These are phyloP conservation scores for Stagonosporopsis chrysanthemi DNA, from an alignment of 2,329 filamentous ascomycete species.

Conservation along the genomic window DNA sequence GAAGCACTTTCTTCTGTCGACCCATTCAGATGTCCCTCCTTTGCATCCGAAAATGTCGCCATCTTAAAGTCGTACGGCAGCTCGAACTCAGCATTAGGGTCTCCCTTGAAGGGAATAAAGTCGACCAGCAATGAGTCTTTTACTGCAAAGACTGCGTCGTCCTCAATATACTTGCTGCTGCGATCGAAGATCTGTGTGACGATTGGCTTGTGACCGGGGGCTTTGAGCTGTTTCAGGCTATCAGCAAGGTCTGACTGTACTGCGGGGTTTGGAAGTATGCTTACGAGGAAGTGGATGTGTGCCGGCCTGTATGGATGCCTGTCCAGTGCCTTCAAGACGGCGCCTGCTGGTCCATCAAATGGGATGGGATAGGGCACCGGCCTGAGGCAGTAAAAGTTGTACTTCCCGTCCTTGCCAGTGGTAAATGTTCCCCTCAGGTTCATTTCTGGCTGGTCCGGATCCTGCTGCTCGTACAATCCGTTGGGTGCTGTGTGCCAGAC, in stretches of 20 bases:
- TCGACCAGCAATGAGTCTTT: slow-evolving; percentile 67
- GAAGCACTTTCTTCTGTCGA: slow-evolving; percentile 37
- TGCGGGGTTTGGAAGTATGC: slow-evolving; percentile 17
- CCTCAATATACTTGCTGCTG: slow-evolving; percentile 67
- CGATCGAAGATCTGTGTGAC: slow-evolving; percentile 81
- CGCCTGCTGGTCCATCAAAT: slow-evolving; percentile 65
- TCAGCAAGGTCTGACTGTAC: not conserved
- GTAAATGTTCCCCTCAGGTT: slow-evolving; percentile 77
- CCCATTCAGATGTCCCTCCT: slow-evolving; percentile 36
- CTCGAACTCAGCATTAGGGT: slow-evolving; percentile 62
- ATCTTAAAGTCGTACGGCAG: slow-evolving; percentile 61
- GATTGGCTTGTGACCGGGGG: slow-evolving; percentile 69
- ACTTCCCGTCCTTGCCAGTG: slow-evolving; percentile 70
- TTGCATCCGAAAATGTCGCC: slow-evolving; percentile 47
- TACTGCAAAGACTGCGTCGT: slow-evolving; percentile 67
- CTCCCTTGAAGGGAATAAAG: slow-evolving; percentile 60
- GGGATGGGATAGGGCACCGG: slow-evolving; percentile 62
- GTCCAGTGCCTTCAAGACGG: slow-evolving; percentile 65
- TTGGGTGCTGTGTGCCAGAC: slow-evolving; percentile 84
- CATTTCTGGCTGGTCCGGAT: slow-evolving; percentile 72
- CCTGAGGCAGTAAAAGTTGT: slow-evolving; percentile 56
- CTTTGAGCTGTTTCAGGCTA: slow-evolving; percentile 54
- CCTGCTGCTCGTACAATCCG: slow-evolving; percentile 73
- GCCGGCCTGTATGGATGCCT: slow-evolving; percentile 68
- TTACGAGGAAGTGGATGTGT: slow-evolving; percentile 69